Base-by-base conservation (phyloP, 768 basidiomycete species). In the Amanita rimosa region DNA sequence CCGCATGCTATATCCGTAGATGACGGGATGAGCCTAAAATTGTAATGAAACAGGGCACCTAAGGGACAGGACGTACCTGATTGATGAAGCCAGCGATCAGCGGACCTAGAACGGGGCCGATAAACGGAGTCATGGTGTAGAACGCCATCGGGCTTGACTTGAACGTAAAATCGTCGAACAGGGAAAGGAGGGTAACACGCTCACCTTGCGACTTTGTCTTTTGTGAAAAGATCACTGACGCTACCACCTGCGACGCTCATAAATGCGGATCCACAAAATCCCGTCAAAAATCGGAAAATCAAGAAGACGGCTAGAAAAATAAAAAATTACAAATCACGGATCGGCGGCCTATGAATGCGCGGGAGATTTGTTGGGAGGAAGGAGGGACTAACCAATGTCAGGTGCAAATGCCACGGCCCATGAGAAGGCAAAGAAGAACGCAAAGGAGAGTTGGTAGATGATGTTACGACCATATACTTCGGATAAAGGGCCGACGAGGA, bases 351-450 rank as follows among this genome's bases (percentile, higher is more conserved):
- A 39, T 3, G 16, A 5, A 2, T 31, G 16, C 17, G 2, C n/a
- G n/a, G n/a, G n/a, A n/a, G n/a, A n/a, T n/a, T n/a, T n/a, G n/a
- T n/a, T n/a, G n/a, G n/a, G n/a, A 43, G 44, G 11, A 11, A 26
- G 13, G 10, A 13, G 22, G 26, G 64, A n/a, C 75, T 41, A 44
- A 81, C 81, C 71, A 19, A 79, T 71, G 54, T 85, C 70, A 3
- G 78, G 79, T 1, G 84, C 74, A 52, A 91, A 89, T 1, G 85
- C 83, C 5, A 85, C 78, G 0, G 85, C 82, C 57, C 81, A 83
- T 16, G 79, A 77, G 48, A 83, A 72, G 1, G 75, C 57, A 55
- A 85, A 77, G 60, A 85, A 81, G 4, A 77, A 53, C 1, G 65
- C 53, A 53, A 82, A 88, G 0, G 83, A 81, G 3, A 71, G 54